Conservation (phyloP, 768 basidiomycete genomes). For the Pleurotus platypus region DNA sequence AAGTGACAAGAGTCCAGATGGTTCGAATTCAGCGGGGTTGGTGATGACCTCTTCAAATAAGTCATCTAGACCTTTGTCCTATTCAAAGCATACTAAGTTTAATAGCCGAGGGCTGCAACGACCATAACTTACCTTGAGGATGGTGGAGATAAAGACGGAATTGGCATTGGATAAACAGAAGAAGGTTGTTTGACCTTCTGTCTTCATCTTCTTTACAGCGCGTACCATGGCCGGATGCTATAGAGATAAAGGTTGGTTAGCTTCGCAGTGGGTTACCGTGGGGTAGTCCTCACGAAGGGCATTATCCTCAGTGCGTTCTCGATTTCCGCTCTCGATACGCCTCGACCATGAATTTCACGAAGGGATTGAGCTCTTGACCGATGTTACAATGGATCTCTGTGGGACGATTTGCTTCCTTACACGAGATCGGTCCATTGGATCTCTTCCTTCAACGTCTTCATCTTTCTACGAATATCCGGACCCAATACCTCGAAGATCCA, state of each 20-base stretch:
- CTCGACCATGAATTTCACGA: slow-evolving; percentile 64
- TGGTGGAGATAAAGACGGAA: slow-evolving; percentile 84
- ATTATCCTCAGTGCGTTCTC: slow-evolving; percentile 72
- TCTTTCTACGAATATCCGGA: slow-evolving; percentile 77
- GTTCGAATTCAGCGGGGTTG: slow-evolving; percentile 86
- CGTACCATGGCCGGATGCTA: slow-evolving; percentile 98
- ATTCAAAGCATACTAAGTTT: background rate
- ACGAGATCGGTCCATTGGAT: slow-evolving; percentile 94
- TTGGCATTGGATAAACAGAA: slow-evolving; percentile 95
- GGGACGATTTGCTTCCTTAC: slow-evolving; percentile 40
- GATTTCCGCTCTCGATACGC: slow-evolving; percentile 71
- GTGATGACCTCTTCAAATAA: slow-evolving; percentile 86
- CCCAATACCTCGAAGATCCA: slow-evolving; percentile 90
- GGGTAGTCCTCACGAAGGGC: slow-evolving; percentile 68
- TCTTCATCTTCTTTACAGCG: slow-evolving; percentile 76
- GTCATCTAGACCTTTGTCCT: slow-evolving; percentile 72
- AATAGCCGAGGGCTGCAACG: background rate
- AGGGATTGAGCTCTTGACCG: slow-evolving; percentile 60
- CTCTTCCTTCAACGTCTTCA: slow-evolving; percentile 60
- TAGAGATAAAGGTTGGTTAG: background rate
- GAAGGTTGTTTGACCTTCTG: slow-evolving; percentile 63
- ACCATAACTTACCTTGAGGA: slow-evolving; percentile 59
- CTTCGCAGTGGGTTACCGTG: too few species aligned
- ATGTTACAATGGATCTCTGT: slow-evolving; percentile 1
- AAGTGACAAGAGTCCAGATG: slow-evolving; percentile 67